Percentiles rank a stretch among this genome's conserved stretches.
These are phyloP conservation scores for Maudiozyma bulderi DNA, from an alignment of 805 yeast species.

Conservation along the genomic window DNA sequence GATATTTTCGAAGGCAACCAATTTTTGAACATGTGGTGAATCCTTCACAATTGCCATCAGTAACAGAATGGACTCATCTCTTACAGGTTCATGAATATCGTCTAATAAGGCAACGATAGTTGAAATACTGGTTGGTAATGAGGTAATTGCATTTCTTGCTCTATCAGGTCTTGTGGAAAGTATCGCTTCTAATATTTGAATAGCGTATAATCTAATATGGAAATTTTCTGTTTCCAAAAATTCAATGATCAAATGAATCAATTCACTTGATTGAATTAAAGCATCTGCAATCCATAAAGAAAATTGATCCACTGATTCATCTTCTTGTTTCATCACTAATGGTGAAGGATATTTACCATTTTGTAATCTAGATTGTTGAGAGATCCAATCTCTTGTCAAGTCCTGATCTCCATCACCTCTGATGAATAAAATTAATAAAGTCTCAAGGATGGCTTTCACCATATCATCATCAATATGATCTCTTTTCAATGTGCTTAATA, in stretches of 20 bases:
- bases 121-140: conserved; percentile 72
- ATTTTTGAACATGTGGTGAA: conserved; percentile 77
- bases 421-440: conserved; percentile 70
- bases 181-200: conserved; percentile 78
- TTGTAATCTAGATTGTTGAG: conserved; percentile 61
- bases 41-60: conserved; percentile 74
- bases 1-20: conserved; percentile 90
- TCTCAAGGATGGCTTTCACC: conserved; percentile 74
- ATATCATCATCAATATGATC: conserved; percentile 65
- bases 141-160: conserved; percentile 63
- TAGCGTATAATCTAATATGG: conserved; percentile 67
- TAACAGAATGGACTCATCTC: conserved; percentile 81
- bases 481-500: conserved; percentile 53
- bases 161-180: conserved; percentile 64
- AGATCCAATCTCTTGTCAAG: conserved; percentile 58
- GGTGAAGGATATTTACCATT: conserved; percentile 79
- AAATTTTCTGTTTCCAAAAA: conserved; percentile 55
- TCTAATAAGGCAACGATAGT: conserved; percentile 54
- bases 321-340: conserved; percentile 42
- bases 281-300: conserved; percentile 95
- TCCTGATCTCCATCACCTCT: conserved; percentile 57
- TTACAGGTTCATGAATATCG: conserved; percentile 68
- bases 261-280: conserved; percentile 48
- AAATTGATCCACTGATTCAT: conserved; percentile 59
- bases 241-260: conserved; percentile 36